Evolutionary conservation across 2,329 filamentous ascomycete species (phyloP).

Genomic region (Colletotrichum cereale): DNA sequence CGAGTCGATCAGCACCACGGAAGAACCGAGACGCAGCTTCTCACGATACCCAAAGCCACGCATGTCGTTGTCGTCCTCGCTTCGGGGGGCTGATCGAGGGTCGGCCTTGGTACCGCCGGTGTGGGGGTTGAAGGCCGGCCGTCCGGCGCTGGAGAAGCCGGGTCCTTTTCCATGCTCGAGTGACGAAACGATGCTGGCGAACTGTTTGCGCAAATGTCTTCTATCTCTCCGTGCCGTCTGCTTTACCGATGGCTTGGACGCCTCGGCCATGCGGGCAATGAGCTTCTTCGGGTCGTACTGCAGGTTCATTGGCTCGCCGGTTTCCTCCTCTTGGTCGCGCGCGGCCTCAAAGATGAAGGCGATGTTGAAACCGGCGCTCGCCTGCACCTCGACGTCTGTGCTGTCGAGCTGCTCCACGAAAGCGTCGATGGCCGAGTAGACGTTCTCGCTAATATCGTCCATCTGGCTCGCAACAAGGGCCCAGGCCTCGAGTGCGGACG

Average conservation of each 20-base stretch:
- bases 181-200: conserved; percentile 66
- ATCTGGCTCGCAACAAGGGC: conserved; percentile 83
- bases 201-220: conserved; percentile 60
- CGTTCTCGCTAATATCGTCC: conserved; percentile 79
- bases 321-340: conserved; percentile 62
- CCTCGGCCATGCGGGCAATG: conserved; percentile 60
- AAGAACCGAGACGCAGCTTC: conserved; percentile 61
- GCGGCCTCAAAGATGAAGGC: conserved; percentile 84
- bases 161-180: conserved; percentile 67
- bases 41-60: conserved; percentile 63
- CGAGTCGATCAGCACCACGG: conserved; percentile 60
- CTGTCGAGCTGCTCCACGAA: conserved; percentile 90
- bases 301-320: conserved; percentile 62
- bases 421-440: conserved; percentile 79
- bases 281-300: conserved; percentile 64
- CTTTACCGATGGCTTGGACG: conserved; percentile 62
- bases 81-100: conserved; percentile 40
- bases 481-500: conserved; percentile 83
- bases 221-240: conserved; percentile 63
- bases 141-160: conserved; percentile 64
- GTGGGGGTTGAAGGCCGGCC: conserved; percentile 56
- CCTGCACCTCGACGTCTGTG: conserved; percentile 77
- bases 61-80: conserved; percentile 56
- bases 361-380: conserved; percentile 83
- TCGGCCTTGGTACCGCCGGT: conserved; percentile 56